Conservation (phyloP, 2,329 filamentous ascomycete genomes). For the Aureobasidium namibiae region DNA sequence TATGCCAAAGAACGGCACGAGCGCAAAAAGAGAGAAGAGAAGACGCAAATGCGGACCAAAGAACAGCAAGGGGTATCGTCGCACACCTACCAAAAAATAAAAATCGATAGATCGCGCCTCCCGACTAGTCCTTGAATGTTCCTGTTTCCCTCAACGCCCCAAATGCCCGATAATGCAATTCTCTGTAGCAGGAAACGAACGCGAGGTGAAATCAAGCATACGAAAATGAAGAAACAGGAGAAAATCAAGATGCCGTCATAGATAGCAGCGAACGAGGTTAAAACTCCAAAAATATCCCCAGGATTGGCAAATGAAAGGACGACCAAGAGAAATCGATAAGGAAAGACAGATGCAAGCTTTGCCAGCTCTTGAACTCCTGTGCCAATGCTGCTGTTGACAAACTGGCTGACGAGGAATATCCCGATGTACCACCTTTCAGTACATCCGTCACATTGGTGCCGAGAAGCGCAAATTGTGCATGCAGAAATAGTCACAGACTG, state of each 20-base stretch:
- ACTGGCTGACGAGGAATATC: no score
- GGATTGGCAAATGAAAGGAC: neutral
- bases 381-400: neutral
- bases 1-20: neutral
- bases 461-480: neutral
- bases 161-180: neutral
- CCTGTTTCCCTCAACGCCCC: neutral
- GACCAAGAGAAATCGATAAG: neutral
- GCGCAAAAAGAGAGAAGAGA: neutral
- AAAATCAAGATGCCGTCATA: neutral
- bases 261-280: neutral
- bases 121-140: neutral
- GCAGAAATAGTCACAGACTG: neutral
- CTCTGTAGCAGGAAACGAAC: neutral
- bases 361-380: neutral
- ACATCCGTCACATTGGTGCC: no score
- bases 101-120: slow-evolving; percentile 9
- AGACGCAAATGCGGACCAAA: neutral
- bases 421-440: no score
- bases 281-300: neutral
- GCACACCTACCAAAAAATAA: slow-evolving; percentile 5
- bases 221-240: neutral
- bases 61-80: slow-evolving; percentile 10
- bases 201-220: neutral
- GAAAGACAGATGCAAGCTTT: neutral